Percentiles rank a stretch among this genome's conserved stretches.
These are phyloP conservation scores for Boeremia exigua DNA, from an alignment of 2,329 filamentous ascomycete genomes.

Conservation along the genomic window DNA sequence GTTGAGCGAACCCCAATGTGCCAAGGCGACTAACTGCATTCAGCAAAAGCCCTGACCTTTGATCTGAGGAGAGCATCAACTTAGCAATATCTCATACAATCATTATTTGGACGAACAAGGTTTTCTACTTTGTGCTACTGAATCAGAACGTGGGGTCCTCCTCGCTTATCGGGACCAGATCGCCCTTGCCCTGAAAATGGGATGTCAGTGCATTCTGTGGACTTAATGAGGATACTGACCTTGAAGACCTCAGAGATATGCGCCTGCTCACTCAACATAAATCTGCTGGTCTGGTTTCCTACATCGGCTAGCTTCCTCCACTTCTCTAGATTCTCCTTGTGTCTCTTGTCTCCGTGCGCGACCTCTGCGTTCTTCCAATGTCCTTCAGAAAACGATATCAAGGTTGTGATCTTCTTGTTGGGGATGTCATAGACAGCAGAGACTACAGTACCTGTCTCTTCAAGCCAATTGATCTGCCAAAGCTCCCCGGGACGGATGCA, in stretches of 20 bases:
- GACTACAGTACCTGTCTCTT: constrained; percentile 65
- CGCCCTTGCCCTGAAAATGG: constrained; percentile 47
- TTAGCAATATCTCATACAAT: neutral
- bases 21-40: neutral
- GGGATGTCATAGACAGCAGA: constrained; percentile 64
- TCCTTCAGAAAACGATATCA: constrained; percentile 61
- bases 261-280: constrained; percentile 62
- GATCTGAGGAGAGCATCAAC: neutral
- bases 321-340: constrained; percentile 57
- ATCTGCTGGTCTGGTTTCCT: constrained; percentile 58
- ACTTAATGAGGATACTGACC: constrained; percentile 23
- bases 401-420: constrained; percentile 56
- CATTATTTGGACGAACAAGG: too few species aligned
- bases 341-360: constrained; percentile 64
- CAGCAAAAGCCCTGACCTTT: neutral
- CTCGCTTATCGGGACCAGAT: constrained; percentile 54
- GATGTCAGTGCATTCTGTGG: neutral
- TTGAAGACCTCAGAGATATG: constrained; percentile 58
- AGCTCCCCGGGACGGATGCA: constrained; percentile 64
- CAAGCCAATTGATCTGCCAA: constrained; percentile 67
- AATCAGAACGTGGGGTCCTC: constrained; percentile 26
- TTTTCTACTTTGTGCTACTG: neutral
- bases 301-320: constrained; percentile 59
- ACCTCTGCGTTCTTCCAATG: constrained; percentile 61
- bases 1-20: constrained; percentile 1